A percentile compares a stretch with the other conserved stretches of the same genome.
phyloP scores from a whole-genome alignment of 2,329 filamentous ascomycete genomes.

The Pseudofabraea citricarpa region DNA sequence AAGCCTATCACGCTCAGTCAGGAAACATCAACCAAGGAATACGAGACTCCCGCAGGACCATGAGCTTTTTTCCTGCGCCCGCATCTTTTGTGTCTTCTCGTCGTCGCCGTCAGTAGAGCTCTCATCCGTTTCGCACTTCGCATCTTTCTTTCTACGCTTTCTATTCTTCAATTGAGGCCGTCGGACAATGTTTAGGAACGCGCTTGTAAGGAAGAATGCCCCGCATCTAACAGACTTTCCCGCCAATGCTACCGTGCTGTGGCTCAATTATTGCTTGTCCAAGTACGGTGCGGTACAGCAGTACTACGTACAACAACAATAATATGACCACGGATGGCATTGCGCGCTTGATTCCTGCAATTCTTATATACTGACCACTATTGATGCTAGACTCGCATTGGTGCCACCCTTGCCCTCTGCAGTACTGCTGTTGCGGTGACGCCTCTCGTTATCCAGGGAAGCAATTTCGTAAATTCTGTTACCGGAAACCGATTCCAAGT shows the following conservation, averaged over 20 bases:
- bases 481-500: conserved; percentile 60
- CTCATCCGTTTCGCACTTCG: no score
- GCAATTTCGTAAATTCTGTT: conserved; percentile 54
- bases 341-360: not conserved
- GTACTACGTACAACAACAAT: not conserved
- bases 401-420: conserved; percentile 21
- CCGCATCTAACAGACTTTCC: not conserved
- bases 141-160: not conserved
- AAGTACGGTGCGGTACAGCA: no score
- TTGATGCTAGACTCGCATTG: not conserved
- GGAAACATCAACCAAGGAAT: no score
- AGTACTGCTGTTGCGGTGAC: conserved; percentile 49
- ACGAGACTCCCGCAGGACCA: no score
- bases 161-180: not conserved
- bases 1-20: no score
- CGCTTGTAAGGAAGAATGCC: not conserved
- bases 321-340: not conserved
- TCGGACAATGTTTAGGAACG: not conserved
- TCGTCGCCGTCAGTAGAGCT: no score
- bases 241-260: no score
- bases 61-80: no score
- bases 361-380: not conserved
- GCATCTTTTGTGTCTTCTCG: no score
- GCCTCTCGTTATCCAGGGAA: conserved; percentile 50
- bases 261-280: no score